These are phyloP conservation scores for Nephelium lappaceum DNA, from an alignment of 345 rosid genomes.

Conservation along the genomic window DNA sequence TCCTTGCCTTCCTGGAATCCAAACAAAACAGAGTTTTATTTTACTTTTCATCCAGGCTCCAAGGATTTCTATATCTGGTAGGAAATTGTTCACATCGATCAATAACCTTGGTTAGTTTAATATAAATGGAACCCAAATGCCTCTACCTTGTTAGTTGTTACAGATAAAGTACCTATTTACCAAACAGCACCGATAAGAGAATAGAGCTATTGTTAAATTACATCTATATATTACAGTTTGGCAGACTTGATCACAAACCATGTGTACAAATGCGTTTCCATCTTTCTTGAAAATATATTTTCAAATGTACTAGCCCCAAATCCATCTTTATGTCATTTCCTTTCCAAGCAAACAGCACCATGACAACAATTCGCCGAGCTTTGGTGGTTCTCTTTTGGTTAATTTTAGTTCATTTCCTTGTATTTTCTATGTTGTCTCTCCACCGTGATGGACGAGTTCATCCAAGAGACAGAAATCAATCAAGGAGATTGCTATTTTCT, in stretches of 20 bases:
- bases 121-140: not conserved
- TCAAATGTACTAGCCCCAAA: constrained; percentile 3
- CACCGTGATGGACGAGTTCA: constrained; percentile 25
- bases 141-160: constrained; percentile 16
- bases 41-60: constrained; percentile 6
- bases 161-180: constrained; percentile 4
- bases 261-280: constrained; percentile 10
- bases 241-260: constrained; percentile 13
- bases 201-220: constrained; percentile 4
- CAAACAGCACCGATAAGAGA: not conserved
- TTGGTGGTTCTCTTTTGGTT: constrained; percentile 27
- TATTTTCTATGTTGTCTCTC: constrained; percentile 23
- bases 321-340: constrained; percentile 9
- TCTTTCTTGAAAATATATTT: constrained; percentile 12
- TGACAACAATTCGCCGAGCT: constrained; percentile 28
- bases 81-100: constrained; percentile 18
- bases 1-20: constrained; percentile 11
- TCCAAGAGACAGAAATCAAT: constrained; percentile 26
- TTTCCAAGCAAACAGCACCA: constrained; percentile 4
- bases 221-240: constrained; percentile 20
- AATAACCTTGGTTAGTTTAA: constrained; percentile 2
- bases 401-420: constrained; percentile 29
- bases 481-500: constrained; percentile 43
- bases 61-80: constrained; percentile 1
- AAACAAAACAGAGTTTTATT: not conserved